A percentile compares a stretch with the other conserved stretches of the same genome.
Evolutionary conservation across 768 basidiomycete species (phyloP).

Genomic region (Amanita subjunquillea): DNA sequence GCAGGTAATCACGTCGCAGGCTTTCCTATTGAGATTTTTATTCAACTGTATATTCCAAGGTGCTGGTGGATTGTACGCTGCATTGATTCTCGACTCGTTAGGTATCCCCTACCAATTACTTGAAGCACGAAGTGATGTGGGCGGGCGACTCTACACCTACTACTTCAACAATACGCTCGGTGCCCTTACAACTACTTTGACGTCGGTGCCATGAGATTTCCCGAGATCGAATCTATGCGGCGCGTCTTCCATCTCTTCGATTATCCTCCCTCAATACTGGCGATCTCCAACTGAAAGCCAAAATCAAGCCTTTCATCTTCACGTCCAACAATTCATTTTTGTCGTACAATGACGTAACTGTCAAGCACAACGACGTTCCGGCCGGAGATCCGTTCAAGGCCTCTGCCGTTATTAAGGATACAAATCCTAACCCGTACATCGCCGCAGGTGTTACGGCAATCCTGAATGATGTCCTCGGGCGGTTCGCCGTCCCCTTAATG

Average conservation of each 20-base stretch:
- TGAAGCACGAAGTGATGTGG: slow-evolving; percentile 15
- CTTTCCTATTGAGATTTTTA: not conserved
- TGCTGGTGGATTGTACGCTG: slow-evolving; percentile 17
- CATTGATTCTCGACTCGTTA: slow-evolving; percentile 18
- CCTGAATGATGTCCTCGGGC: not conserved
- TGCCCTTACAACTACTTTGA: slow-evolving; percentile 8
- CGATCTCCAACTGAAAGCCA: slow-evolving; percentile 3
- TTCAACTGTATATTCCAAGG: slow-evolving; percentile 10
- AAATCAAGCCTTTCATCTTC: not conserved
- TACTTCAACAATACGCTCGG: slow-evolving; percentile 11
- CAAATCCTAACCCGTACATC: not conserved
- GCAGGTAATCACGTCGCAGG: not conserved
- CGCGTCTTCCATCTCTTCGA: slow-evolving; percentile 18
- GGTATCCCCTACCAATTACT: slow-evolving; percentile 17
- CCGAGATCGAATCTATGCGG: slow-evolving; percentile 17
- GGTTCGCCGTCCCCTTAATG: not conserved
- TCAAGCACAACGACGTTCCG: not conserved
- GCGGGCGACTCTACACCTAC: slow-evolving; percentile 20
- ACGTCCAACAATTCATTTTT: not conserved
- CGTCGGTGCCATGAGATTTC: slow-evolving; percentile 28
- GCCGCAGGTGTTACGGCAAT: not conserved
- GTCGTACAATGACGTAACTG: not conserved
- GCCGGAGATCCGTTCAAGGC: not conserved
- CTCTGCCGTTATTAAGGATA: not conserved
- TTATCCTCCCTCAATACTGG: not conserved